Conservation (phyloP, 306 rosid species). For the Begonia masoniana region DNA sequence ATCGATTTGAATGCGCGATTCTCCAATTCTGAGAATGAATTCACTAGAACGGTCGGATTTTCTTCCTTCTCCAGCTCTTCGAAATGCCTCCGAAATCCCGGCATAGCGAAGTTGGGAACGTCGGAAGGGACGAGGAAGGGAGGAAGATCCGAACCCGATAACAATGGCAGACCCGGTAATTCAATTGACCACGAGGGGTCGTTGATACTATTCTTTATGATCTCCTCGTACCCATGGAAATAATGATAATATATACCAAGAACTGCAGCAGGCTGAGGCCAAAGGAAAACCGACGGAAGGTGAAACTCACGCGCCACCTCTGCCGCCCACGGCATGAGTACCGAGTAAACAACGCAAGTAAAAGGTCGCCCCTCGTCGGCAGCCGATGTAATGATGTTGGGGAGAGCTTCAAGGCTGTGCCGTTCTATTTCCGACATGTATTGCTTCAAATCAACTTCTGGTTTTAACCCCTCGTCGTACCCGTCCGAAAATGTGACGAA, state of each 20-base stretch:
- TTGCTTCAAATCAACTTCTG: background rate
- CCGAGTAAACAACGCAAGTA: slow-evolving; percentile 11
- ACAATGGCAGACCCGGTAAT: slow-evolving; percentile 5
- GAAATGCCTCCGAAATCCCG: slow-evolving; percentile 14
- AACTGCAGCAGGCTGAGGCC: slow-evolving; percentile 8
- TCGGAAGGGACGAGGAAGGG: slow-evolving; percentile 2
- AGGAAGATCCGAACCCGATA: background rate
- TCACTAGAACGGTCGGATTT: slow-evolving; percentile 17
- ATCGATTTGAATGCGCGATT: slow-evolving; percentile 15
- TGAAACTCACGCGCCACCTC: slow-evolving; percentile 10
- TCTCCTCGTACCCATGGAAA: slow-evolving; percentile 1
- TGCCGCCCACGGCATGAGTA: slow-evolving; percentile 15
- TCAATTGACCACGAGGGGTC: background rate
- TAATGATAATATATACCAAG: slow-evolving; percentile 8
- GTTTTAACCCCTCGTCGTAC: slow-evolving; percentile 7
- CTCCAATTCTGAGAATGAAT: slow-evolving; percentile 34
- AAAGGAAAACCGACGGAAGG: slow-evolving; percentile 11
- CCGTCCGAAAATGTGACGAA: slow-evolving; percentile 6
- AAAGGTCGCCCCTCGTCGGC: slow-evolving; percentile 5
- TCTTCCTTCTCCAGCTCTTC: slow-evolving; percentile 8
- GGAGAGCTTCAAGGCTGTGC: slow-evolving; percentile 7
- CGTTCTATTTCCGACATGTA: slow-evolving; percentile 5
- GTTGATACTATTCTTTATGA: background rate
- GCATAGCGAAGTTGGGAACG: slow-evolving; percentile 7
- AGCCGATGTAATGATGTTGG: slow-evolving; percentile 1